Conservation (phyloP, 305 asterid species). For the Fraxinus xanthoxyloides region DNA sequence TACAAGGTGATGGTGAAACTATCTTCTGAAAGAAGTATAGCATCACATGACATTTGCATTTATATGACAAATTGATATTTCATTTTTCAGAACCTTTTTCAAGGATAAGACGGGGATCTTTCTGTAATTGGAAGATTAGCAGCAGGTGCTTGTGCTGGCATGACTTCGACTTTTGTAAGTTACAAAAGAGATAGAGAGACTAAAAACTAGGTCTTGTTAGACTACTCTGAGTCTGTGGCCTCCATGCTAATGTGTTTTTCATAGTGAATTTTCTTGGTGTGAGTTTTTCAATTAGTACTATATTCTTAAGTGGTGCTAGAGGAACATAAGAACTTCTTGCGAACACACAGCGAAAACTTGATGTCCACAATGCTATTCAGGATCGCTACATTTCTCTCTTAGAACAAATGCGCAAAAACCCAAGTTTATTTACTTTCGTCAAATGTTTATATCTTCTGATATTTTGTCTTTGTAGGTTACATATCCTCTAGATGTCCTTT, state of each 20-base stretch:
- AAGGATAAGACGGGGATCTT: slow-evolving; percentile 67
- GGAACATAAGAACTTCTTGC: background rate
- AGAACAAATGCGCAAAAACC: background rate
- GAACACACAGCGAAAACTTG: background rate
- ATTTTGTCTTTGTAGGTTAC: slow-evolving; percentile 13
- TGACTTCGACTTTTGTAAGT: slow-evolving; percentile 98
- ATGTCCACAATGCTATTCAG: background rate
- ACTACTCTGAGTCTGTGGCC: background rate
- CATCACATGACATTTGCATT: background rate
- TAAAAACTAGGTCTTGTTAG: slow-evolving; percentile 8
- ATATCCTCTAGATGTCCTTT: slow-evolving; percentile 82
- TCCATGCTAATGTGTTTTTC: background rate
- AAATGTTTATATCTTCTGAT: background rate
- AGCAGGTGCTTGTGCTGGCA: slow-evolving; percentile 99
- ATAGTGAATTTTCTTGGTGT: background rate
- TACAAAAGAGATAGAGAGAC: slow-evolving; percentile 7
- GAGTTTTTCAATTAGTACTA: background rate
- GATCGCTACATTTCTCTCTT: background rate
- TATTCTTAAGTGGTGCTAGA: background rate
- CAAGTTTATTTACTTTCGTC: background rate
- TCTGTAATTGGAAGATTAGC: slow-evolving; percentile 89
- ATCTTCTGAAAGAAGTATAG: background rate
- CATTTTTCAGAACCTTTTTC: slow-evolving; percentile 57
- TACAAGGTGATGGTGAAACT: slow-evolving; percentile 65
- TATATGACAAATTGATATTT: slow-evolving; percentile 18